phyloP scores from a whole-genome alignment of 2,329 filamentous ascomycete genomes.

The Ophiosphaerella narmari region DNA sequence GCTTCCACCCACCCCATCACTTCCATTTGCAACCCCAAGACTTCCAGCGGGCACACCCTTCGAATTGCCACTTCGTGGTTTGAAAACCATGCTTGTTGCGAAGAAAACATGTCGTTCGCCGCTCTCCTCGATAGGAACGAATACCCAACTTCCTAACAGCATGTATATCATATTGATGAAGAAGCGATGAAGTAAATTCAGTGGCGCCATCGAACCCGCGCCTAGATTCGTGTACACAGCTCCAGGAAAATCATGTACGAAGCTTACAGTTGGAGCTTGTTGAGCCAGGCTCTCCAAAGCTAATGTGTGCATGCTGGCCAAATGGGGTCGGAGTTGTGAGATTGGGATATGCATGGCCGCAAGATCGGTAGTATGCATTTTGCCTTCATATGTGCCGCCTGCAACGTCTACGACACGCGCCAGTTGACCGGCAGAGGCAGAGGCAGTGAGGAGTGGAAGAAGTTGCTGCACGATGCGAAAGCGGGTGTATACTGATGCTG shows the following conservation, averaged over 20 bases:
- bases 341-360: slow-evolving; percentile 26
- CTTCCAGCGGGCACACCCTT: slow-evolving; percentile 5
- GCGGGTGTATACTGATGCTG: slow-evolving; percentile 40
- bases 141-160: slow-evolving; percentile 11
- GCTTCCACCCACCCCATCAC: slow-evolving; percentile 22
- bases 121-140: slow-evolving; percentile 26
- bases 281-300: slow-evolving; percentile 24
- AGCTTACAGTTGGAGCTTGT: slow-evolving; percentile 21
- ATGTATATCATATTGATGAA: slow-evolving; percentile 9
- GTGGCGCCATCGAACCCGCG: slow-evolving; percentile 3
- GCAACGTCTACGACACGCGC: slow-evolving; percentile 34
- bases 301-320: slow-evolving; percentile 30
- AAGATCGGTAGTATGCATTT: slow-evolving; percentile 15
- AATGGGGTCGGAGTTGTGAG: slow-evolving; percentile 21
- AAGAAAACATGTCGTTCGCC: slow-evolving; percentile 38
- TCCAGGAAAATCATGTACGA: slow-evolving; percentile 32
- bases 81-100: slow-evolving; percentile 27
- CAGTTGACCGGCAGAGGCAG: slow-evolving; percentile 14
- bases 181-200: slow-evolving; percentile 1
- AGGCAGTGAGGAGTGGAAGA: slow-evolving; percentile 39
- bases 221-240: slow-evolving; percentile 20
- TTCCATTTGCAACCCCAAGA: background rate
- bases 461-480: slow-evolving; percentile 45
- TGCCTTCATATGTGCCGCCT: slow-evolving; percentile 18
- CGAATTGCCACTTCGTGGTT: slow-evolving; percentile 12